Base-by-base conservation (phyloP, 257 asterid species). In the Perilla frutescens region DNA sequence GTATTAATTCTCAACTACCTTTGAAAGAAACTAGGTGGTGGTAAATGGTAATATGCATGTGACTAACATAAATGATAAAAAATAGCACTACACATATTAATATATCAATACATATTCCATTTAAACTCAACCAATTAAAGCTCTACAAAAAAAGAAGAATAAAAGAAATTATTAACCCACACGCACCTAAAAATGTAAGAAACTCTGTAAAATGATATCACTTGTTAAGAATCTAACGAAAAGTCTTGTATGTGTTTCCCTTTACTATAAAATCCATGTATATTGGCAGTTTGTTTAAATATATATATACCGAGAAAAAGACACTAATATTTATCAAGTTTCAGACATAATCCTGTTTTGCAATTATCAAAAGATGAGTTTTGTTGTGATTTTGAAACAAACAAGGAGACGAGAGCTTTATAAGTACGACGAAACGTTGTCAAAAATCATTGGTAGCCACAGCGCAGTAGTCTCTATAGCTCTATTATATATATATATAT, bases 1-100 rank as follows among this genome's bases (percentile, higher is more conserved):
- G 54, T 63, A 48, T 66, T 13, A 14, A 50, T 43, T 36, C 79
- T 49, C 65, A 66, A 62, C 75, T 68, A 36, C 76, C 76, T 74
- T 50, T 66, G 65, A 78, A 63, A 59, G 47, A 71, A 69, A 79
- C 43, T 29, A 10, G 12, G 61, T 31, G 47, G 13, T 44, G 64
- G 67, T 47, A 57, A 56, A 7, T 53, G 64, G 67, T 54, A 65
- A 50, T 4, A 13, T 44, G 62, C 75, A 80, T 70, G 80, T 58
- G 77, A 68, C 53, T 15, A 29, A 29, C 8, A 66, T 66, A 66
- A 47, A 66, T 66, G 58, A 63, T 20, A 20, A 63, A 62, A 64
- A 54, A 44, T 41, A 34, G 3, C 4, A 12, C 66, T 53, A 4
- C 32, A 36, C 7, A 32, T 20, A 15, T 13, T 7, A 48, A 60